Percentiles rank a stretch among this genome's conserved stretches.
phyloP scores from a whole-genome alignment of 2,329 filamentous ascomycete genomes.

The Malbranchea zuffiana region DNA sequence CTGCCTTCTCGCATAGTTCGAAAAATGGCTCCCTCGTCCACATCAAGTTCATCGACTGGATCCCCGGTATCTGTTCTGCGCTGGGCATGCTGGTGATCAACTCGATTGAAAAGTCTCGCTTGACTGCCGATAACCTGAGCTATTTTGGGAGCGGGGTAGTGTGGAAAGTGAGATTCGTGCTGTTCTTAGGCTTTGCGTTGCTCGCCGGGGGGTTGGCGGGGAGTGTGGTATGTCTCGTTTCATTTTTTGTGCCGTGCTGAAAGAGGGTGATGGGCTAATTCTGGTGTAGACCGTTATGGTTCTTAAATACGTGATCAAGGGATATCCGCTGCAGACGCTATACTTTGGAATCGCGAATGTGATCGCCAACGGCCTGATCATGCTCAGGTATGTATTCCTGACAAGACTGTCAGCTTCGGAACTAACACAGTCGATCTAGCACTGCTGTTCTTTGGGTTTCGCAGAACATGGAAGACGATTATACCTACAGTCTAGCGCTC shows the following conservation, averaged over 20 bases:
- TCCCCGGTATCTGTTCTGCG: slow-evolving; percentile 57
- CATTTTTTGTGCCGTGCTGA: background rate
- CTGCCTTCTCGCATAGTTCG: slow-evolving; percentile 51
- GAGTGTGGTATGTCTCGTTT: slow-evolving; percentile 42
- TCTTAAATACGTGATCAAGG: slow-evolving; percentile 54
- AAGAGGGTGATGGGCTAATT: background rate
- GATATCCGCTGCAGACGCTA: slow-evolving; percentile 50
- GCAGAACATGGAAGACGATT: slow-evolving; percentile 64
- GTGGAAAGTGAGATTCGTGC: slow-evolving; percentile 58
- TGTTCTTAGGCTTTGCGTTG: slow-evolving; percentile 59
- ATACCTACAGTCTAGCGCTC: slow-evolving; percentile 57
- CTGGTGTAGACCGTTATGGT: slow-evolving; percentile 48
- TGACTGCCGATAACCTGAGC: slow-evolving; percentile 53
- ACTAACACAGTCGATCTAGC: slow-evolving; percentile 29
- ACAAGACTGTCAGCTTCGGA: slow-evolving; percentile 17
- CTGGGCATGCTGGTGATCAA: slow-evolving; percentile 64
- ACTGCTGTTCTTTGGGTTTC: slow-evolving; percentile 57
- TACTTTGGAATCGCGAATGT: slow-evolving; percentile 60
- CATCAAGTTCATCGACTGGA: slow-evolving; percentile 62
- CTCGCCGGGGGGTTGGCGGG: slow-evolving; percentile 58
- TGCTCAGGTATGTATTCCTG: slow-evolving; percentile 48
- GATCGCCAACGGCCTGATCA: slow-evolving; percentile 52
- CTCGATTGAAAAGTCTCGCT: slow-evolving; percentile 56
- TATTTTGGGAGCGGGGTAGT: slow-evolving; percentile 56
- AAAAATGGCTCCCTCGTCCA: slow-evolving; percentile 52